phyloP scores from a whole-genome alignment of 2,329 filamentous ascomycete genomes.

The Kalaharituber pfeilii region DNA sequence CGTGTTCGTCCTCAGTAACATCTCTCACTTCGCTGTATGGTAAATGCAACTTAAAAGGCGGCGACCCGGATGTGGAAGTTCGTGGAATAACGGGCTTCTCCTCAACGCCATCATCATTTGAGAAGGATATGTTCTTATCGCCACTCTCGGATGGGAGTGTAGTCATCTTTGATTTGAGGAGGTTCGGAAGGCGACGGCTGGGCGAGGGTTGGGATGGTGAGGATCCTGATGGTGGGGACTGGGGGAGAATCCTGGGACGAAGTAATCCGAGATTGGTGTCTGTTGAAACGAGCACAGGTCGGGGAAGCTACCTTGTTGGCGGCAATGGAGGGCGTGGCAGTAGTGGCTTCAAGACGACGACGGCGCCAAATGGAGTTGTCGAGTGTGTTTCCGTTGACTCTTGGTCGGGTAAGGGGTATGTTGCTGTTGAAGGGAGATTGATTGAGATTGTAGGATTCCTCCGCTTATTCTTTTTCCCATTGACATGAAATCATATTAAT shows the following conservation, averaged over 20 bases:
- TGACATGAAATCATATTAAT: not conserved
- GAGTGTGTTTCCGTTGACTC: slow-evolving; percentile 16
- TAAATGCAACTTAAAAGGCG: no score
- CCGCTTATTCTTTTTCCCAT: not conserved
- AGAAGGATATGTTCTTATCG: slow-evolving; percentile 12
- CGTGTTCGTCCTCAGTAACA: not conserved
- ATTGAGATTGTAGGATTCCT: slow-evolving; percentile 14
- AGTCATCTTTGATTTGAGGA: slow-evolving; percentile 8
- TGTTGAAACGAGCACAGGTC: slow-evolving; percentile 1
- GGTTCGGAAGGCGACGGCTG: not conserved
- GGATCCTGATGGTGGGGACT: slow-evolving; percentile 6
- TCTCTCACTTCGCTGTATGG: not conserved
- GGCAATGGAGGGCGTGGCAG: not conserved
- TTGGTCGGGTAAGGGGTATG: slow-evolving; percentile 10
- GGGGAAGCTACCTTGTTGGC: not conserved
- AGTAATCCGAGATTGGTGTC: not conserved
- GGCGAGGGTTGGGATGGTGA: slow-evolving; percentile 11
- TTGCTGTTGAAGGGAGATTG: slow-evolving; percentile 13
- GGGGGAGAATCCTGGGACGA: slow-evolving; percentile 6
- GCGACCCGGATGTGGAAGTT: slow-evolving; percentile 12
- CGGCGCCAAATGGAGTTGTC: slow-evolving; percentile 9
- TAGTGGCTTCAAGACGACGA: slow-evolving; percentile 2
- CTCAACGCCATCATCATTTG: slow-evolving; percentile 5
- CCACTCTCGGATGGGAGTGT: slow-evolving; percentile 19
- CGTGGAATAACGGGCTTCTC: slow-evolving; percentile 17